phyloP scores from a whole-genome alignment of 23 red algal genomes.

The Chondrus crispus region DNA sequence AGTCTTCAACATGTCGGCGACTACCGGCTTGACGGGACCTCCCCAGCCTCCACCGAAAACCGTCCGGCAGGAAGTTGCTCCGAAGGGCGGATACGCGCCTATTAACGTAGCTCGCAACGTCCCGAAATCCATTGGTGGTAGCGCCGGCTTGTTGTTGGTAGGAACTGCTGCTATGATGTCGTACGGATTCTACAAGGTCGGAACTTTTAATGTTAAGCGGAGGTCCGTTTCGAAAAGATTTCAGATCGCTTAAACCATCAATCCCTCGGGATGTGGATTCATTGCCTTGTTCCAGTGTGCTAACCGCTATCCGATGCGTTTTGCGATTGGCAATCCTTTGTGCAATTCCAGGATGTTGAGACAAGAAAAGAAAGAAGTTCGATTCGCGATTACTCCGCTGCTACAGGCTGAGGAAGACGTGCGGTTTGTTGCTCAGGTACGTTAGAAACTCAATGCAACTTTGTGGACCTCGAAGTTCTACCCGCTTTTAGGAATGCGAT shows the following conservation, averaged over 20 bases:
- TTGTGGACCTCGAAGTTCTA: too few species aligned
- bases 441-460: too few species aligned
- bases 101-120: slow-evolving; percentile 90
- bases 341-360: slow-evolving; percentile 38
- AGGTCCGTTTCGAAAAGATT: slow-evolving; percentile 15
- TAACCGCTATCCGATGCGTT: background rate
- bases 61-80: slow-evolving; percentile 88
- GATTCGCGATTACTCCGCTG: slow-evolving; percentile 73
- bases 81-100: slow-evolving; percentile 84
- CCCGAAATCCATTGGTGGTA: slow-evolving; percentile 69
- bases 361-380: slow-evolving; percentile 71
- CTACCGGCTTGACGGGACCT: slow-evolving; percentile 26
- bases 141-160: slow-evolving; percentile 56
- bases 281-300: too few species aligned
- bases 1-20: background rate
- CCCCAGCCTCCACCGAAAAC: slow-evolving; percentile 83
- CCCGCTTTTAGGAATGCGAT: too few species aligned
- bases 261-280: too few species aligned
- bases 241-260: too few species aligned
- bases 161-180: slow-evolving; percentile 70
- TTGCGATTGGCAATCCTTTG: background rate
- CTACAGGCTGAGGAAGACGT: slow-evolving; percentile 93
- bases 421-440: slow-evolving; percentile 64
- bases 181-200: slow-evolving; percentile 76
- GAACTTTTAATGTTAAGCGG: slow-evolving; percentile 81